These are phyloP conservation scores for Clonostachys rhizophaga DNA, from an alignment of 2,329 filamentous ascomycete genomes.

Conservation along the genomic window DNA sequence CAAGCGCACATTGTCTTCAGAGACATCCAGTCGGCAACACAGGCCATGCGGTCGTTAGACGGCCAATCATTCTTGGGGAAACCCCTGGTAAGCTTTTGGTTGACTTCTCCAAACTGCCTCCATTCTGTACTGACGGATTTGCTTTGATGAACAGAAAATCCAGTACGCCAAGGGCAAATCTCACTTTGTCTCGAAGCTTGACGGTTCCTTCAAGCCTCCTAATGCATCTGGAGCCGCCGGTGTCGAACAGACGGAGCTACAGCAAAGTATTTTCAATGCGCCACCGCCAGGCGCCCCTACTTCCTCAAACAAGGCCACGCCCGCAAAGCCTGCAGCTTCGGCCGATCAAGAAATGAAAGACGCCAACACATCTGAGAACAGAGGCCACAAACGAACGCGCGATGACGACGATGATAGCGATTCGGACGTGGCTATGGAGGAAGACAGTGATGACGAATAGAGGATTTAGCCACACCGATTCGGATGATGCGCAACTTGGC, in stretches of 20 bases:
- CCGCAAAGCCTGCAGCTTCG: conserved; percentile 42
- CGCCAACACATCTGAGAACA: conserved; percentile 46
- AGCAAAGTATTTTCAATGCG: conserved; percentile 77
- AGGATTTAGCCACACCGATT: neutral
- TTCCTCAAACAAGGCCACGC: conserved; percentile 24
- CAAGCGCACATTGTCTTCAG: conserved; percentile 92
- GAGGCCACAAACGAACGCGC: conserved; percentile 66
- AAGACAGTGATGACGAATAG: conserved; percentile 69
- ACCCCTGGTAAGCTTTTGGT: conserved; percentile 62
- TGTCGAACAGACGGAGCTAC: conserved; percentile 66
- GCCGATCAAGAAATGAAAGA: conserved; percentile 44
- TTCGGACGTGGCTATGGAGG: conserved; percentile 64
- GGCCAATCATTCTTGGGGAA: conserved; percentile 82
- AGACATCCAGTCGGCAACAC: conserved; percentile 85
- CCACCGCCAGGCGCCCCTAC: conserved; percentile 46
- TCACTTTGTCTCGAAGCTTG: conserved; percentile 82
- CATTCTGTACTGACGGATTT: neutral
- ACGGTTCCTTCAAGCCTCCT: conserved; percentile 80
- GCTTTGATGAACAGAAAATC: conserved; percentile 62
- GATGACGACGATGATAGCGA: conserved; percentile 66
- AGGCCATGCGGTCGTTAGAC: conserved; percentile 86
- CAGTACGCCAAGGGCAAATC: conserved; percentile 88
- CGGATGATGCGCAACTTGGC: neutral
- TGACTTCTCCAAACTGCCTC: neutral
- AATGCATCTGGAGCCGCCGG: conserved; percentile 43